phyloP scores from a whole-genome alignment of 257 asterid genomes.

The Jaltomata sinuosa region DNA sequence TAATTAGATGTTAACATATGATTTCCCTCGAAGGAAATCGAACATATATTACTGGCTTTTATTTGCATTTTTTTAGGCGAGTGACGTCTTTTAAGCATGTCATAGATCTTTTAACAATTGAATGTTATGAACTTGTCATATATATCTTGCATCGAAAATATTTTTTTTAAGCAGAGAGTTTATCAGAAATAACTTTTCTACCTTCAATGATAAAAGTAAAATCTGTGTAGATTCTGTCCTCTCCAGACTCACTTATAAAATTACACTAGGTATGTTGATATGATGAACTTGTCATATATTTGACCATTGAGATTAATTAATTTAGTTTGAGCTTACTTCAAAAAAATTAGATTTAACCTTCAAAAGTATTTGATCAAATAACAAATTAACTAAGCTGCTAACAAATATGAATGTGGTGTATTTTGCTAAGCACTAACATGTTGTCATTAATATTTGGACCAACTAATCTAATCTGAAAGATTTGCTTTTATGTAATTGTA shows the following conservation, averaged over 20 bases:
- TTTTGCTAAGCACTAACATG: neutral
- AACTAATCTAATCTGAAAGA: neutral
- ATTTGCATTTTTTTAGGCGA: neutral
- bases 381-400: too few relatives aligned
- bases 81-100: neutral
- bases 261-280: too few relatives aligned
- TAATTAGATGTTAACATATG: neutral
- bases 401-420: neutral
- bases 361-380: too few relatives aligned
- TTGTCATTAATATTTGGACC: neutral
- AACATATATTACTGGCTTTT: neutral
- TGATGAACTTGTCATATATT: neutral
- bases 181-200: neutral
- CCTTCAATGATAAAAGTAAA: too few relatives aligned
- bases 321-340: too few relatives aligned
- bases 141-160: neutral
- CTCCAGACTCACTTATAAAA: too few relatives aligned
- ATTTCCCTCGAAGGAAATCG: neutral
- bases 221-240: too few relatives aligned
- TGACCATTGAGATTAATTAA: neutral
- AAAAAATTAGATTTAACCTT: too few relatives aligned
- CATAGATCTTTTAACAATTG: neutral
- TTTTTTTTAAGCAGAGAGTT: neutral
- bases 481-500: neutral
- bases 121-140: neutral